Evolutionary conservation across 345 rosid genomes (phyloP), one percentile per base, ranked within the genome.

Genomic region (Linum tenue): DNA sequence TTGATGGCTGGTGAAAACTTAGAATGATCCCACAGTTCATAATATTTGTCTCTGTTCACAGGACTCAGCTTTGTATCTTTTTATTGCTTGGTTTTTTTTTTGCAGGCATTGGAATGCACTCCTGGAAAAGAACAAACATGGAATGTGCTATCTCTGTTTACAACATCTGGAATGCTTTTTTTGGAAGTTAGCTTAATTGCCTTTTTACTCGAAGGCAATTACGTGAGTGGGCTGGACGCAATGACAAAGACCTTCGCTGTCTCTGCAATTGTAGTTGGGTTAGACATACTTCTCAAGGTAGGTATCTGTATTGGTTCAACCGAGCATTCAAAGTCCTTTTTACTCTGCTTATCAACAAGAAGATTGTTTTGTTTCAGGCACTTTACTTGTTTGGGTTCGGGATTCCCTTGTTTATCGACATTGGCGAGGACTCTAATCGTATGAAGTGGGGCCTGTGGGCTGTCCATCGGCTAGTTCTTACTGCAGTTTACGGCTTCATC

Each of bases 111-210:
- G 96, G 97, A 90, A 64, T 92, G 98, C 77, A 71, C 80, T 76
- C 68, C 90, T 67, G 90, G 87, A 74, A 90, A 81, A 70, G 89
- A 88, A 77, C 73, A 81, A 64, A 65, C 71, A n/a, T 92, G 98
- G 98, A 90, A 92, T 75, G 68, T 88, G 38, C 67, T 90, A 37
- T 90, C 96, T 56, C 71, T 90, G 73, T 79, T 85, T 64, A 85
- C 98, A 67, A 85, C 87, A 55, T 85, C 96, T 42, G 98, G 97
- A 73, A 90, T 90, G 97, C 68, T 92, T 72, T 90, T 92, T 73
- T 56, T 92, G 72, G 98, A 92, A 88, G 86, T 90, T 68, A 92
- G 98, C 82, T 80, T 92, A 87, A 81, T 90, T 78, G 97, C 98
- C 37, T 88, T 92, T 79, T 70, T 92, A 67, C 79, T 86, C 68